These are phyloP conservation scores for Eucalyptus albens DNA, from an alignment of 345 rosid genomes.

Conservation along the genomic window DNA sequence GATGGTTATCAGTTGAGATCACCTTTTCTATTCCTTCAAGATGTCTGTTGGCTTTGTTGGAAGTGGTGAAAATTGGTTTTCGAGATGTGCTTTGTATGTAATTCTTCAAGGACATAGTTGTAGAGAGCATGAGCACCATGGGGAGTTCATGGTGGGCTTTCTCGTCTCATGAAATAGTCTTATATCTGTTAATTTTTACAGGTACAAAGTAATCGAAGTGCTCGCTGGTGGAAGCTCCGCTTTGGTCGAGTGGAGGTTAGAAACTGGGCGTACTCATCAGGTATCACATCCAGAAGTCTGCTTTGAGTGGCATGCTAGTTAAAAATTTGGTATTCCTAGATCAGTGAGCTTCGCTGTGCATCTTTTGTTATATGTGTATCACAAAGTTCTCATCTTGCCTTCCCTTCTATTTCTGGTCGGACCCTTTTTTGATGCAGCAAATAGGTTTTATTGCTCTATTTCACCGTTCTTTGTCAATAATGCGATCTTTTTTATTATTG, in stretches of 20 bases:
- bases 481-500: neutral
- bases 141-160: neutral
- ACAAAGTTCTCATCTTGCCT: neutral
- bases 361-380: neutral
- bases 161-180: neutral
- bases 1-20: neutral
- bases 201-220: constrained; percentile 80
- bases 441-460: neutral
- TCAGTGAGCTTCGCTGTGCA: neutral
- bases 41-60: neutral
- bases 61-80: neutral
- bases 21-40: neutral
- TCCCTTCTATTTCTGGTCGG: neutral
- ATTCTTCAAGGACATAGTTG: neutral
- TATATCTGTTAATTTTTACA: constrained; percentile 7
- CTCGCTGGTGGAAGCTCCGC: constrained; percentile 74
- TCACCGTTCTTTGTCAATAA: neutral
- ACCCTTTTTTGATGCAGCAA: neutral
- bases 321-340: neutral
- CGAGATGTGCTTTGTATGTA: neutral
- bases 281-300: constrained; percentile 11
- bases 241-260: constrained; percentile 92
- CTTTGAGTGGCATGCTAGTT: neutral
- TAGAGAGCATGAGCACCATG: neutral
- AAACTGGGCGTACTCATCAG: constrained; percentile 99